Base-by-base conservation (phyloP, 441 rosid genomes). In the Breynia disticha region DNA sequence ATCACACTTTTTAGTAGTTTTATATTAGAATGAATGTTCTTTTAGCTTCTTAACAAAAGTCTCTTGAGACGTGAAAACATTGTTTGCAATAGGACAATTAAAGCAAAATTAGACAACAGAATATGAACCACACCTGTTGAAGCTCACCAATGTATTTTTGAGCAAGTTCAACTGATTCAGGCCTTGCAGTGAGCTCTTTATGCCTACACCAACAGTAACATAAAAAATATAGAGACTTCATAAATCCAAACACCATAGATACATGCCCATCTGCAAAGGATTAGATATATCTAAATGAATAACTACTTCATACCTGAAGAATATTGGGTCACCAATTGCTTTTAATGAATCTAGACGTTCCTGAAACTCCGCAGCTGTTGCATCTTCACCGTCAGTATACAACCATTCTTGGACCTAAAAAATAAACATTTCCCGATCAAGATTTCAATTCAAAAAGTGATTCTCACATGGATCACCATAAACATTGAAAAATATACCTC, bases 341-440 rank as follows among this genome's bases (percentile, higher is more conserved):
- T 83, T 85, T 61, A 94, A 69, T 19, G 69, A 74, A 76, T 82
- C 89, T 55, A 94, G 77, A 52, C 64, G 78, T 28, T 79, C 76
- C 69, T 82, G 75, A 60, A 85, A 94, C 82, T 83, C 82, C 16
- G 71, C 57, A 20, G 94, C 97, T 38, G 78, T 68, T 48, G 94
- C 95, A 78, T 94, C 97, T 56, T 85, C 99, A 11, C 97, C 99
- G 21, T 94, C 99, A 62, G 79, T 87, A 61, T 94, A 94, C 28
- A 94, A 78, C 99, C 99, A 94, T 16, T 94, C 97, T 79, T 94
- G 96, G 62, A 75, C 96, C 99, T 87, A 74, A 68, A 67, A 61
- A 10, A 50, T 68, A 28, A 64, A 41, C 13, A 41, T 41, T 15
- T 9, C 9, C 13, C 13, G 13, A 3, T 41, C n/a, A 41, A 4